Percentiles rank a stretch among this genome's conserved stretches.
phyloP scores from a whole-genome alignment of 768 basidiomycete genomes.

The Pleurotus citrinopileatus region DNA sequence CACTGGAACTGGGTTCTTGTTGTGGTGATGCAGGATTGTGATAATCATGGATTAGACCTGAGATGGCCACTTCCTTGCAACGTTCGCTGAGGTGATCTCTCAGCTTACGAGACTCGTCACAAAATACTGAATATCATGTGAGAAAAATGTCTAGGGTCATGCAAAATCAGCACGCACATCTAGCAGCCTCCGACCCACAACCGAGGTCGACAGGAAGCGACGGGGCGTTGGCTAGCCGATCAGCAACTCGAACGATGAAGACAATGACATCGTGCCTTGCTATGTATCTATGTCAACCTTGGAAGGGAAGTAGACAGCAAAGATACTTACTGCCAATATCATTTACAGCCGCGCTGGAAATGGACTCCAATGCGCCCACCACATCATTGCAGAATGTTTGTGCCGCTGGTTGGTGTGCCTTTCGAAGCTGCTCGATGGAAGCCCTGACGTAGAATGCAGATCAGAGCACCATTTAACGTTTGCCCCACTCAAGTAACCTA shows the following conservation, averaged over 20 bases:
- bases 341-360: constrained; percentile 26
- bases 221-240: constrained; percentile 43
- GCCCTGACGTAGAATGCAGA: constrained; percentile 25
- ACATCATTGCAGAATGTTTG: constrained; percentile 42
- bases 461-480: constrained; percentile 2
- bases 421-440: constrained; percentile 39
- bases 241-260: constrained; percentile 47
- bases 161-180: constrained; percentile 18
- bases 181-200: constrained; percentile 29
- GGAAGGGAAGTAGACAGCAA: constrained; percentile 1
- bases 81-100: constrained; percentile 44
- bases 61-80: constrained; percentile 51
- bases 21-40: neutral
- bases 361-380: constrained; percentile 35
- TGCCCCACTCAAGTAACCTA: constrained; percentile 24
- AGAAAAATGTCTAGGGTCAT: constrained; percentile 5
- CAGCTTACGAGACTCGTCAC: constrained; percentile 34
- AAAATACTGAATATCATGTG: constrained; percentile 42
- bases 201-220: constrained; percentile 43
- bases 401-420: constrained; percentile 49
- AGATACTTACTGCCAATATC: constrained; percentile 32
- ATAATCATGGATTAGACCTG: constrained; percentile 27
- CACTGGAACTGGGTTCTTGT: neutral
- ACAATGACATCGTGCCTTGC: constrained; percentile 30
- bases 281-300: constrained; percentile 18